Percentiles rank a stretch among this genome's conserved stretches.
phyloP scores from a whole-genome alignment of 371 early-diverging fungal genomes.

The Chytridium lagenaria region DNA sequence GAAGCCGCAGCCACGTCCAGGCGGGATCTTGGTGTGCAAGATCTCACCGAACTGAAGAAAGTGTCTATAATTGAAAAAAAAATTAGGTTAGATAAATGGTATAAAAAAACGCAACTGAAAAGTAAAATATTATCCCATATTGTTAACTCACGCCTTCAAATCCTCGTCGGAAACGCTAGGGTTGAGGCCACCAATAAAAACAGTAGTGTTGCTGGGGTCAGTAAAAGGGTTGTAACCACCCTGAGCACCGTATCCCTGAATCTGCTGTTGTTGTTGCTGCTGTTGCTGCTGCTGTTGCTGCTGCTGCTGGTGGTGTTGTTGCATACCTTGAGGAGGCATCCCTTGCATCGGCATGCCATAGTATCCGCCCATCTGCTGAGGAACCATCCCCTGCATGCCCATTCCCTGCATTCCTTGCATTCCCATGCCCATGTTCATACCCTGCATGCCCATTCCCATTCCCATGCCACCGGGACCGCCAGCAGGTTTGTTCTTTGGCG shows the following conservation, averaged over 20 bases:
- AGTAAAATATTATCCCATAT: neutral
- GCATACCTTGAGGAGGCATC: conserved; percentile 6
- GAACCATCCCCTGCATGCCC: conserved; percentile 9
- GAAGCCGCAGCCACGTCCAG: conserved; percentile 92
- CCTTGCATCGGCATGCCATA: conserved; percentile 15
- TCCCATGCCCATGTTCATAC: conserved; percentile 17
- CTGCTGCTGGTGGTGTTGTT: no score
- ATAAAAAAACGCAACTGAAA: neutral
- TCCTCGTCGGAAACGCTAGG: conserved; percentile 81
- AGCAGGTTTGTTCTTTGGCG: conserved; percentile 64
- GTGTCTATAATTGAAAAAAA: conserved; percentile 26
- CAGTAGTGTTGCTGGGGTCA: conserved; percentile 90
- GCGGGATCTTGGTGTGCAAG: conserved; percentile 85
- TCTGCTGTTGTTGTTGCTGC: neutral
- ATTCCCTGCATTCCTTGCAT: conserved; percentile 14
- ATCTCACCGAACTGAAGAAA: conserved; percentile 88
- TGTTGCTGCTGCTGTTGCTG: conserved; percentile 15
- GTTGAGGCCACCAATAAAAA: conserved; percentile 89
- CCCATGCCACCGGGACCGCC: neutral
- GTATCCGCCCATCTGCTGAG: conserved; percentile 7
- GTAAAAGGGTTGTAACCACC: conserved; percentile 35
- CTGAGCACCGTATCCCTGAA: neutral
- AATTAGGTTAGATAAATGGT: neutral
- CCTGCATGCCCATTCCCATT: neutral
- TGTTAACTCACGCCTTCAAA: conserved; percentile 47